Percentiles rank a stretch among this genome's conserved stretches.
phyloP scores from a whole-genome alignment of 169 alveolate species.

The Plasmodium yoelii region DNA sequence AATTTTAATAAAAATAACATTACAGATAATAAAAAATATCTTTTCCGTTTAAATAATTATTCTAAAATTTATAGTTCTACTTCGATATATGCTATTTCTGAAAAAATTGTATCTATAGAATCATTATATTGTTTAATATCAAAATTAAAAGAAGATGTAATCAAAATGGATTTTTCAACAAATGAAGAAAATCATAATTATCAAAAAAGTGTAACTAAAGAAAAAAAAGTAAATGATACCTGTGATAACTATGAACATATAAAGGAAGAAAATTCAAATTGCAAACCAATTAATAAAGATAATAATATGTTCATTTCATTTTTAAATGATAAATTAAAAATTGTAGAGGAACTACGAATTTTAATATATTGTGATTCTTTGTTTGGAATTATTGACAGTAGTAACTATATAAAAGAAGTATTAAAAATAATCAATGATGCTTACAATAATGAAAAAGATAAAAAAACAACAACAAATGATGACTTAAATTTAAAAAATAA shows the following conservation, averaged over 20 bases:
- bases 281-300: background rate
- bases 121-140: slow-evolving; percentile 43
- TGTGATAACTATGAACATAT: background rate
- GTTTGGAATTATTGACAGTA: slow-evolving; percentile 54
- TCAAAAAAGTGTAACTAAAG: background rate
- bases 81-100: slow-evolving; percentile 54
- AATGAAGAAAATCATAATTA: background rate
- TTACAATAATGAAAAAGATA: slow-evolving; percentile 1
- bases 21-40: slow-evolving; percentile 1
- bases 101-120: slow-evolving; percentile 57
- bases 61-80: slow-evolving; percentile 51
- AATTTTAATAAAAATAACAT: slow-evolving; percentile 12
- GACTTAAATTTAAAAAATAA: slow-evolving; percentile 21
- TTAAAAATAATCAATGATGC: slow-evolving; percentile 35
- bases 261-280: background rate
- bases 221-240: background rate
- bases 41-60: slow-evolving; percentile 23
- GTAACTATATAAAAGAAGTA: slow-evolving; percentile 57
- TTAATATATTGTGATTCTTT: slow-evolving; percentile 67
- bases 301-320: slow-evolving; percentile 15
- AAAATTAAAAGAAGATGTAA: slow-evolving; percentile 60
- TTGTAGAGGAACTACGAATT: slow-evolving; percentile 60
- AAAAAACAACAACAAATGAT: background rate
- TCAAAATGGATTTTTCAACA: background rate
- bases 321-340: slow-evolving; percentile 32